These are phyloP conservation scores for Bryoglossum gracile DNA, from an alignment of 495 filamentous ascomycete species.

Conservation along the genomic window DNA sequence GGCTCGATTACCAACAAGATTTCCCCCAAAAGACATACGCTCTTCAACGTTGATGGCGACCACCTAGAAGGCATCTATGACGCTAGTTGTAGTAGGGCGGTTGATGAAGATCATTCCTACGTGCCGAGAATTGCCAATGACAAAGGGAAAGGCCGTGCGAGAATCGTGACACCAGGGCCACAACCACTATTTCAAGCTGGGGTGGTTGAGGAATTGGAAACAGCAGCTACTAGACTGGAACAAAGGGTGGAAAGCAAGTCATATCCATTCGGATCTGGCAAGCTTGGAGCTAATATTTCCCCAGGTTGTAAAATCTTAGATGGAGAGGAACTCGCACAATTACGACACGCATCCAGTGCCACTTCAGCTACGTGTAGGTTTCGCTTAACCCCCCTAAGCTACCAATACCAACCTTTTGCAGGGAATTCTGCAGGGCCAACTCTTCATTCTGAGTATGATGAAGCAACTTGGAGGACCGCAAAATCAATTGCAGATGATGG, in stretches of 20 bases:
- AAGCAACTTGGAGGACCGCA: neutral
- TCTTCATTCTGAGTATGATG: neutral
- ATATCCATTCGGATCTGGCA: too few species aligned
- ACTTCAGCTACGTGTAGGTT: neutral
- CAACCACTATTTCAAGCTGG: too few species aligned
- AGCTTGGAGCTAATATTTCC: too few species aligned
- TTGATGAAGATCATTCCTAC: neutral
- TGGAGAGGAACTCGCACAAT: neutral
- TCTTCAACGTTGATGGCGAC: neutral
- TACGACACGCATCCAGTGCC: neutral
- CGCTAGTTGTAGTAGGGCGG: neutral
- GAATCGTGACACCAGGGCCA: too few species aligned
- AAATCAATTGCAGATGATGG: too few species aligned
- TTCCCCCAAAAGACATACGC: conserved; percentile 1
- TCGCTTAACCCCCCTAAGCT: too few species aligned
- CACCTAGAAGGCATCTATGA: neutral
- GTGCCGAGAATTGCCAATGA: neutral
- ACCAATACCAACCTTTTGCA: too few species aligned
- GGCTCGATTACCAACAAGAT: conserved; percentile 11
- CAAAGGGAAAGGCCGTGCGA: neutral
- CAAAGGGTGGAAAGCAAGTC: too few species aligned
- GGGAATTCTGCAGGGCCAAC: too few species aligned
- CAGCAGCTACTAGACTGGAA: too few species aligned
- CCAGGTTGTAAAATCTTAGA: too few species aligned
- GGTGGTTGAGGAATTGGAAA: too few species aligned